Base-by-base conservation (phyloP, 495 filamentous ascomycete genomes). In the Echria macrotheca region DNA sequence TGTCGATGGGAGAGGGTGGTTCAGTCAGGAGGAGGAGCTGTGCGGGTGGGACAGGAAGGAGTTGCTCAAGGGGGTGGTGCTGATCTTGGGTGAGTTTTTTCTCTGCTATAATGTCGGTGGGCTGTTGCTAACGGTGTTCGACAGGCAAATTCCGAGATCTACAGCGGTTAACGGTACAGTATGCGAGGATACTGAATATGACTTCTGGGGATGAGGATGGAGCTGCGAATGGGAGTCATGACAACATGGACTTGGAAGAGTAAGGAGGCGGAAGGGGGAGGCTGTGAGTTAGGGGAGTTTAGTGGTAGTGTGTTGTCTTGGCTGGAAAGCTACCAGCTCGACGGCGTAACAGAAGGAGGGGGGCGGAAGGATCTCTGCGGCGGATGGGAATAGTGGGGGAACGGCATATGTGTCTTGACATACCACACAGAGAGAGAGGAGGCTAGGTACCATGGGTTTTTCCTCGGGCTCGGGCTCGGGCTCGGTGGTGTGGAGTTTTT, bases 71-170 rank as follows among this genome's bases (percentile, higher is more conserved):
- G 88, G 86, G 45, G 91, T 95, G 36, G 84, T 97, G 44, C 69
- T 96, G 59, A 87, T 94, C 61, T 76, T 98, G 35, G 93, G 93
- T 95, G 84, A 69, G 85, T 75, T 46, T 12, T 40, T n/a, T 21
- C 31, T 37, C 9, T 50, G 31, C 25, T 42, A 19, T 28, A 4
- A 5, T 23, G 8, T 47, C 1, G 15, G n/a, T 3, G 19, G 8
- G 35, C 4, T 18, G 18, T 40, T 59, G 35, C 67, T 81, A 55
- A 74, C 54, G 25, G 2, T 43, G 37, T 50, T 26, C 36, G n/a
- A 49, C 49, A 95, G 91, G 91, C 46, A 96, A 96, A 80, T 87
- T 88, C 63, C 84, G 91, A 19, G 91, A 96, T 57, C 74, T 96
- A 22, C 91, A 96, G 62, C 76, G 91, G 5, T 80, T 94, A 29